These are phyloP conservation scores for Samsoniella hepiali DNA, from an alignment of 2,329 filamentous ascomycete genomes.

Conservation along the genomic window DNA sequence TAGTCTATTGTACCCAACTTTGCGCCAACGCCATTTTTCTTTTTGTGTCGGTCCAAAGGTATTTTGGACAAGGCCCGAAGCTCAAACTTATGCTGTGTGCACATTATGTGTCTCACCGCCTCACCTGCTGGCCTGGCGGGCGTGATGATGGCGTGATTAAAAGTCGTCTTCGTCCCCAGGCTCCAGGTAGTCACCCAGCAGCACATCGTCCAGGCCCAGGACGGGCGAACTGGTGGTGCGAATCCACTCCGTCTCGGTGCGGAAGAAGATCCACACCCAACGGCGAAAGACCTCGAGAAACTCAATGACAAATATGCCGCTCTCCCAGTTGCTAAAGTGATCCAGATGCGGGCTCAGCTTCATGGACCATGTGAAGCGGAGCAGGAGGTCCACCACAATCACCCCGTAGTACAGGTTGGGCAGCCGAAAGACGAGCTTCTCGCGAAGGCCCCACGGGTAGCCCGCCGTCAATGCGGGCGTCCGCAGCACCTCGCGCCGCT, in stretches of 20 bases:
- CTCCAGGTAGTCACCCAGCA: conserved; percentile 68
- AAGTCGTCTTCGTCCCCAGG: conserved; percentile 49
- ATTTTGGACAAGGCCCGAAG: background rate
- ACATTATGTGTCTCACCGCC: background rate
- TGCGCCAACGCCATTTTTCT: background rate
- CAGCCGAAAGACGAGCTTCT: conserved; percentile 68
- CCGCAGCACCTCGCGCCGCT: conserved; percentile 23
- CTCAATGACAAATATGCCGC: conserved; percentile 84
- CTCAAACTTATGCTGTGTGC: background rate
- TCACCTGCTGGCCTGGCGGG: background rate
- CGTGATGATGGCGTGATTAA: background rate
- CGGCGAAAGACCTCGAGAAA: conserved; percentile 80
- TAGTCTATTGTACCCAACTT: background rate
- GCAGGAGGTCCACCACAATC: conserved; percentile 71
- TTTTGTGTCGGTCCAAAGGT: no score
- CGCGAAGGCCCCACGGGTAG: conserved; percentile 74
- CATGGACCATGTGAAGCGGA: conserved; percentile 88
- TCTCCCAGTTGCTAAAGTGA: conserved; percentile 82
- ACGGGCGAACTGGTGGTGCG: conserved; percentile 50
- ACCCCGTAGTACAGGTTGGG: conserved; percentile 78
- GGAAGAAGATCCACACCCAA: conserved; percentile 97
- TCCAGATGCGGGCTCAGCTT: conserved; percentile 81
- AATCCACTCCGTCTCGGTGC: conserved; percentile 91
- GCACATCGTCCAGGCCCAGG: conserved; percentile 64
- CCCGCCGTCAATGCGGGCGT: conserved; percentile 56